Base-by-base conservation (phyloP, 306 rosid species). In the Sicyos edulis region DNA sequence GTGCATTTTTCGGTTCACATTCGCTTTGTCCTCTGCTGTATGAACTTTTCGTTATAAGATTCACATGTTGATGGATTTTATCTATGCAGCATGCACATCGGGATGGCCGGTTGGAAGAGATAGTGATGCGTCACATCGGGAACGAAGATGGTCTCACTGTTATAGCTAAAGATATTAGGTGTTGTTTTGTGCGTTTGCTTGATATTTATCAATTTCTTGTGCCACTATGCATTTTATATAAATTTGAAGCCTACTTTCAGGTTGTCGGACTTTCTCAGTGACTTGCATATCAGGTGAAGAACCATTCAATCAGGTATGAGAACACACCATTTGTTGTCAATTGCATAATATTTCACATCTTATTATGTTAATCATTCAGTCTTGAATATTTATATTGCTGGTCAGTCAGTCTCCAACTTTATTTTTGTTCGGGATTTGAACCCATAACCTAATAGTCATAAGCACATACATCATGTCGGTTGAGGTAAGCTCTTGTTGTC, bases 91-190 rank as follows among this genome's bases (percentile, higher is more conserved):
- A 95, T 83, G 97, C 89, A 10, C 89, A 80, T 75, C 84, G 86
- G 45, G 95, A 95, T 82, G 99, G 97, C 62, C 80, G 83, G 66
- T 82, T 86, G 69, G 99, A 95, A 83, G 86, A 91, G 83, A 92
- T 85, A 34, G 89, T 71, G 62, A 72, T 95, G 76, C 87, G 97
- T 52, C 97, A 89, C 82, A 89, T 95, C 66, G 97, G 96, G 70
- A 90, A 92, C 69, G 91, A 87, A 74, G 97, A 95, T 76, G 99
- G 99, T 10, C 75, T 78, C 53, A 70, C 88, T 4, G 89, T 95
- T 76, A 95, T 95, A 80, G 95, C 99, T 42, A 87, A 88, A 78
- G 81, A 91, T 74, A 74, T 91, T 72, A 93, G 96, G 99, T 93
- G 15, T 78, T 74, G 44, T 64, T 57, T 32, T 79, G 50, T 74